These are phyloP conservation scores for Sungouiella blattae DNA, from an alignment of 805 yeast species.

Conservation along the genomic window DNA sequence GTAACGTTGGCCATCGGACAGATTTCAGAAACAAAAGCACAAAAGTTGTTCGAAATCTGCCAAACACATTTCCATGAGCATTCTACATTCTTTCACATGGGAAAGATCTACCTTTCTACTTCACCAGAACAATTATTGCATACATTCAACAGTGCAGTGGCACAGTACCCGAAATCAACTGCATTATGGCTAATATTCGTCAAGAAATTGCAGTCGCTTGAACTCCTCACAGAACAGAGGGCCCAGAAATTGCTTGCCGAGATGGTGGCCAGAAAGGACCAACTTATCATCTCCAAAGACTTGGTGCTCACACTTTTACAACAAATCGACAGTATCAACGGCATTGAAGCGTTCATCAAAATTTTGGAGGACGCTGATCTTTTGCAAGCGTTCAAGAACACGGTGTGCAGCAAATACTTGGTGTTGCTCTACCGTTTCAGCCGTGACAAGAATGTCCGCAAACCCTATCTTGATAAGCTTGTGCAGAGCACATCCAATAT, in stretches of 20 bases:
- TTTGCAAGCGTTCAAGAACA: slow-evolving; percentile 12
- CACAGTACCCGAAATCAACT: slow-evolving; percentile 21
- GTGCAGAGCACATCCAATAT: slow-evolving; percentile 9
- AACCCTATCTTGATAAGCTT: slow-evolving; percentile 11
- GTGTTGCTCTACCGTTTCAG: slow-evolving; percentile 12
- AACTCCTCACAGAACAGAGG: slow-evolving; percentile 27
- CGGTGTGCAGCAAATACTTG: slow-evolving; percentile 29
- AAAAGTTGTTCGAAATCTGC: slow-evolving; percentile 23
- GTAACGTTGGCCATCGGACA: slow-evolving; percentile 27
- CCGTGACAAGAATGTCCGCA: slow-evolving; percentile 10
- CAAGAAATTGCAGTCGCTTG: slow-evolving; percentile 29
- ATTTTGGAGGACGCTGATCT: slow-evolving; percentile 11
- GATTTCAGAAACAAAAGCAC: slow-evolving; percentile 24
- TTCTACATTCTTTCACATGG: slow-evolving; percentile 20
- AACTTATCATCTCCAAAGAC: slow-evolving; percentile 30
- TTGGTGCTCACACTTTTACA: slow-evolving; percentile 26
- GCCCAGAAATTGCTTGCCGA: slow-evolving; percentile 24
- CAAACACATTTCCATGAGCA: slow-evolving; percentile 23
- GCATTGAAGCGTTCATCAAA: slow-evolving; percentile 19
- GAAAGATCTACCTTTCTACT: slow-evolving; percentile 24
- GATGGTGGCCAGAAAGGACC: slow-evolving; percentile 18
- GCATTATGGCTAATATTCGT: slow-evolving; percentile 34
- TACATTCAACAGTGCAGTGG: slow-evolving; percentile 30
- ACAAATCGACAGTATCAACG: slow-evolving; percentile 24
- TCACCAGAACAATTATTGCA: slow-evolving; percentile 34